phyloP scores from a whole-genome alignment of 345 rosid species.

The Chamaenerion angustifolium region DNA sequence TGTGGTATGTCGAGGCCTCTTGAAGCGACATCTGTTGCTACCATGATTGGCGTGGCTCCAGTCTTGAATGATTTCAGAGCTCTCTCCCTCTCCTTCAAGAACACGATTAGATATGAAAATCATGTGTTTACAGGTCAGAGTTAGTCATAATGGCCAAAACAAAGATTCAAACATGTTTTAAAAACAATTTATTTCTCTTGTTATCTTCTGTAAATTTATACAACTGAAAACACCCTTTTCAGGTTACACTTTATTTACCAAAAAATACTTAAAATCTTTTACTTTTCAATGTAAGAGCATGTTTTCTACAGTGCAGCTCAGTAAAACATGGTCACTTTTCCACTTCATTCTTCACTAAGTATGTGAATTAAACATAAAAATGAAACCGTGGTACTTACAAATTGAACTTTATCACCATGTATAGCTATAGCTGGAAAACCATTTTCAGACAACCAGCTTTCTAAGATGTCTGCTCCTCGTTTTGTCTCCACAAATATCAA shows the following conservation, averaged over 20 bases:
- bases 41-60: conserved; percentile 34
- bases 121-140: no score
- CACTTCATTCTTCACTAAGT: not conserved
- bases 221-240: not conserved
- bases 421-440: conserved; percentile 35
- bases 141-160: no score
- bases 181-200: no score
- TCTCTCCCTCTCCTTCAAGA: conserved; percentile 33
- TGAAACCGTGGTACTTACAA: conserved; percentile 11
- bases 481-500: conserved; percentile 46
- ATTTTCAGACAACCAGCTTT: conserved; percentile 19
- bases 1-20: conserved; percentile 39
- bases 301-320: not conserved
- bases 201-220: no score
- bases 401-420: conserved; percentile 45
- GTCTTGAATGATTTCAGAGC: conserved; percentile 34
- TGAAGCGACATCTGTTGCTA: conserved; percentile 53
- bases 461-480: conserved; percentile 42
- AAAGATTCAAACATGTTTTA: no score
- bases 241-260: not conserved
- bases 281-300: no score
- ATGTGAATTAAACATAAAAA: not conserved
- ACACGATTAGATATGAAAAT: conserved; percentile 4
- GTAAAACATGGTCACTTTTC: no score
- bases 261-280: not conserved